phyloP scores from a whole-genome alignment of 768 basidiomycete species.

The Termitomyces titanicus region DNA sequence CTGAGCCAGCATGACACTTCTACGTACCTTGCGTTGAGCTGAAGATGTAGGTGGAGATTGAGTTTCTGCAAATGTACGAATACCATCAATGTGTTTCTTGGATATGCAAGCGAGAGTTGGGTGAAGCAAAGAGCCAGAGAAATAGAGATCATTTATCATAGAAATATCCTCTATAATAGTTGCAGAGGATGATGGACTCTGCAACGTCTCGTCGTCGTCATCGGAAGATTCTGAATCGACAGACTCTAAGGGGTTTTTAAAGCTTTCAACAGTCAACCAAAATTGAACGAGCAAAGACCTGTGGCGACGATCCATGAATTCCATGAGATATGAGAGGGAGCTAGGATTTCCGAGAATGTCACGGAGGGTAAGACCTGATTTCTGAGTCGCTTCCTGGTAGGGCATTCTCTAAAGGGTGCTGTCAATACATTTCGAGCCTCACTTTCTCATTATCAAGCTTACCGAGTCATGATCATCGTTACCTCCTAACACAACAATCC shows the following conservation, averaged over 20 bases:
- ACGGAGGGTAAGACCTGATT: slow-evolving; percentile 58
- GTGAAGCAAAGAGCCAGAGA: slow-evolving; percentile 56
- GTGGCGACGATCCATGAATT: slow-evolving; percentile 92
- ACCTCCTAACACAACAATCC: slow-evolving; percentile 76
- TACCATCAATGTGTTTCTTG: slow-evolving; percentile 63
- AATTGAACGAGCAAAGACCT: slow-evolving; percentile 89
- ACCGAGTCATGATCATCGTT: slow-evolving; percentile 63
- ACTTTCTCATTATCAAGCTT: slow-evolving; percentile 16
- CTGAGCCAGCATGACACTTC: slow-evolving; percentile 82
- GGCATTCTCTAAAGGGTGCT: slow-evolving; percentile 27
- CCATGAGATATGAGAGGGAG: slow-evolving; percentile 94
- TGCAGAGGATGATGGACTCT: slow-evolving; percentile 49
- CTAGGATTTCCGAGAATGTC: slow-evolving; percentile 86
- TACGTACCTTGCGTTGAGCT: slow-evolving; percentile 56
- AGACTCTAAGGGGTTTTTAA: slow-evolving; percentile 93
- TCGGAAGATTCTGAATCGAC: slow-evolving; percentile 71
- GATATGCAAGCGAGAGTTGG: slow-evolving; percentile 62
- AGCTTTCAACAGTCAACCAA: slow-evolving; percentile 96
- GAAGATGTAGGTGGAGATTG: slow-evolving; percentile 40
- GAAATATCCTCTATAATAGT: slow-evolving; percentile 84
- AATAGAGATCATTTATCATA: slow-evolving; percentile 88
- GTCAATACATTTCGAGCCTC: neutral
- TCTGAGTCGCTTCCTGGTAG: slow-evolving; percentile 38
- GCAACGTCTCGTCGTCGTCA: slow-evolving; percentile 50
- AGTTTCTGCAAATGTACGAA: slow-evolving; percentile 61